Conservation (phyloP, 805 yeast species). For the Nakazawaea populi region DNA sequence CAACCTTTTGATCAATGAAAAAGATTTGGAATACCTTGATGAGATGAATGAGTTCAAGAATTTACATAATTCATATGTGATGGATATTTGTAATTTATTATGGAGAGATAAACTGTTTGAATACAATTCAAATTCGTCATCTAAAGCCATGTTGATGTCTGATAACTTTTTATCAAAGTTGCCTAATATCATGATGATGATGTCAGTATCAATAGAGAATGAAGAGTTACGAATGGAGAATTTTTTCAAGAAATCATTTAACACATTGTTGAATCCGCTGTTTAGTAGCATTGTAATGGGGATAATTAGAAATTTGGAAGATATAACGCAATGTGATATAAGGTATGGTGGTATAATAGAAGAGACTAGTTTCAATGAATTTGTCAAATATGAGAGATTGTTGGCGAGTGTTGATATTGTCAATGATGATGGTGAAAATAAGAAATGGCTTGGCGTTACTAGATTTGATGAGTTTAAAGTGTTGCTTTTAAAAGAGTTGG, state of each 20-base stretch:
- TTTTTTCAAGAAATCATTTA: slow-evolving; percentile 18
- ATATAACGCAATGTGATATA: slow-evolving; percentile 24
- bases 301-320: slow-evolving; percentile 42
- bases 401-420: neutral
- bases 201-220: neutral
- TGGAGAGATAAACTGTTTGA: slow-evolving; percentile 54
- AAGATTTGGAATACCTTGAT: neutral
- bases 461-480: slow-evolving; percentile 41
- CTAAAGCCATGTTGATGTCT: slow-evolving; percentile 34
- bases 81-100: slow-evolving; percentile 48
- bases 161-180: slow-evolving; percentile 25
- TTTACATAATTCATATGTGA: slow-evolving; percentile 43
- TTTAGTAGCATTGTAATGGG: slow-evolving; percentile 39
- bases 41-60: slow-evolving; percentile 20
- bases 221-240: neutral
- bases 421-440: neutral
- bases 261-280: slow-evolving; percentile 46
- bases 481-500: slow-evolving; percentile 34
- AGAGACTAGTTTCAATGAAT: slow-evolving; percentile 30
- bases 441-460: slow-evolving; percentile 29
- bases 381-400: slow-evolving; percentile 16
- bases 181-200: slow-evolving; percentile 13
- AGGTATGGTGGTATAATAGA: slow-evolving; percentile 51
- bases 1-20: neutral
- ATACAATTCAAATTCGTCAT: slow-evolving; percentile 23